Percentiles rank a stretch among this genome's conserved stretches.
Evolutionary conservation across 2,329 filamentous ascomycete genomes (phyloP).

Genomic region (Fusarium nanum): DNA sequence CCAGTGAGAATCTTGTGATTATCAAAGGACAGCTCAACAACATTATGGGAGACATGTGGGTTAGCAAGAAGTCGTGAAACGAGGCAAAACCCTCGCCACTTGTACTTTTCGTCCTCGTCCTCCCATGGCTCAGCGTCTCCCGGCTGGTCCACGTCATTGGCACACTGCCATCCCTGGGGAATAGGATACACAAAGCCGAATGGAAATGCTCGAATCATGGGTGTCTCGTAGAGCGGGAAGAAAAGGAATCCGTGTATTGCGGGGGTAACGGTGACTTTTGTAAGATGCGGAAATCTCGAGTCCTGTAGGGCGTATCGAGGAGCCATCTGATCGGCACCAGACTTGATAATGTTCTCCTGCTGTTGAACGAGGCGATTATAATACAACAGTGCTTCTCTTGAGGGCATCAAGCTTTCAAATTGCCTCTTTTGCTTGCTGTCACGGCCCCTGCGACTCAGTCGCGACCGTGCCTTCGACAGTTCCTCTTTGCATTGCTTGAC

Average conservation of each 20-base stretch:
- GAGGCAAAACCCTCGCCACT: background rate
- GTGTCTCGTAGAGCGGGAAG: background rate
- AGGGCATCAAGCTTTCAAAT: background rate
- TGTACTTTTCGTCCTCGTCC: background rate
- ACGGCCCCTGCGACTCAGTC: background rate
- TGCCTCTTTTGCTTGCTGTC: background rate
- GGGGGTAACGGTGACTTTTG: background rate
- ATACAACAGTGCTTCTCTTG: background rate
- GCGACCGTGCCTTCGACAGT: background rate
- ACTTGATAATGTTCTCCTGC: background rate
- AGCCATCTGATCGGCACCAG: background rate
- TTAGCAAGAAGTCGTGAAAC: background rate
- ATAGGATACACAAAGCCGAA: conserved; percentile 6
- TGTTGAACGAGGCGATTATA: background rate
- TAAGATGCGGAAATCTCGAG: background rate
- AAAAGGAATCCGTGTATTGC: background rate
- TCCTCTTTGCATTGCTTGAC: background rate
- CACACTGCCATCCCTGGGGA: background rate
- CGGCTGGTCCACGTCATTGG: background rate
- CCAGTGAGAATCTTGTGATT: background rate
- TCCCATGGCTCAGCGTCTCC: background rate
- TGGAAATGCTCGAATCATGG: conserved; percentile 17
- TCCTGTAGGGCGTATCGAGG: background rate
- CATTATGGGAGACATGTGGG: background rate
- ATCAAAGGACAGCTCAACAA: background rate